phyloP scores from a whole-genome alignment of 176 grass and related monocot species.

The Otatea glauca region DNA sequence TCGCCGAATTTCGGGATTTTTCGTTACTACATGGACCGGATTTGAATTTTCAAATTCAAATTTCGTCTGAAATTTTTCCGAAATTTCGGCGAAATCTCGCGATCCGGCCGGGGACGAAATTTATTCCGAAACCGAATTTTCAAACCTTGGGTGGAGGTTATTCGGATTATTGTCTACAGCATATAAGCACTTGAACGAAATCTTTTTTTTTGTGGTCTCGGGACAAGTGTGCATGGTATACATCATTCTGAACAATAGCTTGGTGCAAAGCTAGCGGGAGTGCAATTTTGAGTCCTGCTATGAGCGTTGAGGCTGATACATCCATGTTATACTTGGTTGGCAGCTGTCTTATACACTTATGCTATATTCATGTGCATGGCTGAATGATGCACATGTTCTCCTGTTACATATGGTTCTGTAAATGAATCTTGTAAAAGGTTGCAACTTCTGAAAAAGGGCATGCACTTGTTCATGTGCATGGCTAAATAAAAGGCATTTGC shows the following conservation, averaged over 20 bases:
- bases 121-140: too few species aligned
- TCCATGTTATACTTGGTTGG: background rate
- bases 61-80: too few species aligned
- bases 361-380: background rate
- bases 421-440: background rate
- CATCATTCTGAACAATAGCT: background rate
- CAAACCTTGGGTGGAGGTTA: conserved; percentile 12
- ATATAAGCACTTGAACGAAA: background rate
- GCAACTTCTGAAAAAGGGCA: conserved; percentile 14
- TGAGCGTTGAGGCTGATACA: conserved; percentile 15
- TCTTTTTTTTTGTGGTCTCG: background rate
- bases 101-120: too few species aligned
- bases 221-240: background rate
- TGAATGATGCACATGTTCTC: background rate
- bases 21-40: too few species aligned
- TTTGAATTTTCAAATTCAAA: too few species aligned
- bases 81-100: too few species aligned
- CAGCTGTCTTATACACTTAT: background rate
- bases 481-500: background rate
- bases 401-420: background rate
- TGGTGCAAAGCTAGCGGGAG: background rate
- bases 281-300: conserved; percentile 2
- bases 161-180: background rate
- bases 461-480: conserved; percentile 9
- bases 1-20: too few species aligned